phyloP scores from a whole-genome alignment of 768 basidiomycete genomes.

The Suillus variegatus region DNA sequence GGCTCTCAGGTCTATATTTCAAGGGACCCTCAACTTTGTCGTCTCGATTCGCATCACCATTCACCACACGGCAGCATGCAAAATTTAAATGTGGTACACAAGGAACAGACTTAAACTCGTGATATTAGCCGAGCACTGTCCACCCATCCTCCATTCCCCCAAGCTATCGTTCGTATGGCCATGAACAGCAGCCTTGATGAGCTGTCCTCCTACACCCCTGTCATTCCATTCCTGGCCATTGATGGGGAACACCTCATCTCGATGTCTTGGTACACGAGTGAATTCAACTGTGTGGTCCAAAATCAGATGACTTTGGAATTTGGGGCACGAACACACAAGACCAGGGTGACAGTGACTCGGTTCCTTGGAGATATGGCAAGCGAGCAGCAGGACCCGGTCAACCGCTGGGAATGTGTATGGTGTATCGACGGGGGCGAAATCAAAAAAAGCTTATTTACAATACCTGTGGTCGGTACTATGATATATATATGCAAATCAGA shows the following conservation, averaged over 20 bases:
- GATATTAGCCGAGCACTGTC: not conserved
- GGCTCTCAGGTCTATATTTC: not conserved
- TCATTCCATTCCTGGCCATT: no score
- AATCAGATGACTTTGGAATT: not conserved
- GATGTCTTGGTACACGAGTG: not conserved
- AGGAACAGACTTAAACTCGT: not conserved
- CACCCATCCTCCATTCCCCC: not conserved
- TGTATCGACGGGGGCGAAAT: not conserved
- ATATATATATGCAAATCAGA: no score
- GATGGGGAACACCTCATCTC: no score
- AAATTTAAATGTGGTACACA: not conserved
- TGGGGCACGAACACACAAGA: no score
- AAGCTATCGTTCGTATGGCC: not conserved
- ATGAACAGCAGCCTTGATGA: not conserved
- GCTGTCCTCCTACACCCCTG: no score
- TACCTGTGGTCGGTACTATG: no score
- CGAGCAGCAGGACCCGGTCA: not conserved
- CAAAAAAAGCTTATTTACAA: not conserved
- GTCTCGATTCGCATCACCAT: not conserved
- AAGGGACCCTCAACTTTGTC: not conserved
- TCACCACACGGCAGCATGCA: not conserved
- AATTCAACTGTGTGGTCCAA: not conserved
- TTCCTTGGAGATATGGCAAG: not conserved
- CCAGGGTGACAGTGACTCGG: not conserved
- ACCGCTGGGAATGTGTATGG: no score